These are phyloP conservation scores for Erodium maritimum DNA, from an alignment of 345 rosid genomes.

Conservation along the genomic window DNA sequence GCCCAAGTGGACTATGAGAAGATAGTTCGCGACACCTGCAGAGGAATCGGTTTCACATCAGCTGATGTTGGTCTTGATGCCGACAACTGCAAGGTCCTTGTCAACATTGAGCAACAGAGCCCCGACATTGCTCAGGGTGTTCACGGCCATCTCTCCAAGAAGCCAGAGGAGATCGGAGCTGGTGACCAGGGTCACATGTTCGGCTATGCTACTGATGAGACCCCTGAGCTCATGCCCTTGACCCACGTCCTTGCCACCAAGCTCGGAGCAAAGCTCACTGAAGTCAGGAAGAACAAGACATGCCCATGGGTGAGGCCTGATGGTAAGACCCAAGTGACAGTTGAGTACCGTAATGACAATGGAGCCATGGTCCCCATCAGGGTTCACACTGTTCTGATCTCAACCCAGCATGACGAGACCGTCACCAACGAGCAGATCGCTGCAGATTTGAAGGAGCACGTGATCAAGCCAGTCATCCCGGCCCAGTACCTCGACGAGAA, in stretches of 20 bases:
- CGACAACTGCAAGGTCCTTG: conserved; percentile 60
- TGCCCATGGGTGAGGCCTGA: conserved; percentile 80
- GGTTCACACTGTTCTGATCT: conserved; percentile 70
- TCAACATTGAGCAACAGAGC: too few relatives aligned
- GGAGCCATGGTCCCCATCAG: conserved; percentile 66
- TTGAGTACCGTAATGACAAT: conserved; percentile 49
- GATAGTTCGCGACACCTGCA: conserved; percentile 61
- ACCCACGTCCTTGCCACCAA: conserved; percentile 75
- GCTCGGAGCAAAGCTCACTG: conserved; percentile 78
- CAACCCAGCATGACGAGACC: conserved; percentile 71
- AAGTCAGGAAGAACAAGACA: conserved; percentile 68
- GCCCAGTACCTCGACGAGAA: conserved; percentile 58
- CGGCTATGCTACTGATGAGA: conserved; percentile 65
- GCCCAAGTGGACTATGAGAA: conserved; percentile 62
- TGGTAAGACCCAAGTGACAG: conserved; percentile 74
- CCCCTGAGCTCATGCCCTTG: conserved; percentile 64
- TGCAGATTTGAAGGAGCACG: conserved; percentile 54
- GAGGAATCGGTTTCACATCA: conserved; percentile 57
- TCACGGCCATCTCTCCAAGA: conserved; percentile 66
- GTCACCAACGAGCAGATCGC: conserved; percentile 66
- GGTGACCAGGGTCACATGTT: conserved; percentile 88
- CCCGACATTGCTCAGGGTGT: conserved; percentile 86
- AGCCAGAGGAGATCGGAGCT: conserved; percentile 76
- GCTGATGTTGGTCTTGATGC: conserved; percentile 76
- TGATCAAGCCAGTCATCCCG: too few relatives aligned